phyloP scores from a whole-genome alignment of 2,329 filamentous ascomycete genomes.

The Sclerotinia nivalis region DNA sequence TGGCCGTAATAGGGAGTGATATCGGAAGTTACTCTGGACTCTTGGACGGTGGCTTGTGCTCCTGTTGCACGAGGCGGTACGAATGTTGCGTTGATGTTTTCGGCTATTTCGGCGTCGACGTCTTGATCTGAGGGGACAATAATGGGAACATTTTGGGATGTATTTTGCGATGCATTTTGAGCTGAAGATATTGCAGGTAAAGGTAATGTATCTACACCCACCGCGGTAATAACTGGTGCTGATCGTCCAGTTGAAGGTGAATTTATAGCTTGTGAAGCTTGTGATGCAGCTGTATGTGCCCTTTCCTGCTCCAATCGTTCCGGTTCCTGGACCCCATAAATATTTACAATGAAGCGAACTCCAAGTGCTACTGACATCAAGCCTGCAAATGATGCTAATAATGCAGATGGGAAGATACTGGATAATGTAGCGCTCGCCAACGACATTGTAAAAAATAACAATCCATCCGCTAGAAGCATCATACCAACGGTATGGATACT shows the following conservation, averaged over 20 bases:
- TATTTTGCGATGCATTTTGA: slow-evolving; percentile 12
- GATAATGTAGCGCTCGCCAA: slow-evolving; percentile 56
- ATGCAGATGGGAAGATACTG: slow-evolving; percentile 57
- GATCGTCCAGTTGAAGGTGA: slow-evolving; percentile 29
- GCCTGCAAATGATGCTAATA: slow-evolving; percentile 54
- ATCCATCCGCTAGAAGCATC: slow-evolving; percentile 64
- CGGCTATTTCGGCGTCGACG: slow-evolving; percentile 59
- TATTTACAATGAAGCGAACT: slow-evolving; percentile 58
- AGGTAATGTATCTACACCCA: slow-evolving; percentile 31
- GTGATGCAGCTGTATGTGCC: slow-evolving; percentile 34
- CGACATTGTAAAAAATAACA: slow-evolving; percentile 58
- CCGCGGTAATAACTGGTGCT: slow-evolving; percentile 35
- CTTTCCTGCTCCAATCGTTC: slow-evolving; percentile 48
- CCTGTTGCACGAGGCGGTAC: slow-evolving; percentile 30
- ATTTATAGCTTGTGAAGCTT: slow-evolving; percentile 33
- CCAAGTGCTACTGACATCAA: slow-evolving; percentile 60
- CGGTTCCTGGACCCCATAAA: slow-evolving; percentile 62
- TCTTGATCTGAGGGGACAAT: slow-evolving; percentile 66
- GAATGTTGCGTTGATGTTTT: slow-evolving; percentile 38
- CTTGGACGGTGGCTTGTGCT: slow-evolving; percentile 37
- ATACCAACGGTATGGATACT: slow-evolving; percentile 63
- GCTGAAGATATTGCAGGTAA: slow-evolving; percentile 21
- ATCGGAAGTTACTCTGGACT: slow-evolving; percentile 37
- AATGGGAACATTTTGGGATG: slow-evolving; percentile 45
- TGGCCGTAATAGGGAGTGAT: slow-evolving; percentile 60